Evolutionary conservation across 331 rosid species (phyloP), one percentile per base, ranked within the genome.

Genomic region (Ulmus americana): DNA sequence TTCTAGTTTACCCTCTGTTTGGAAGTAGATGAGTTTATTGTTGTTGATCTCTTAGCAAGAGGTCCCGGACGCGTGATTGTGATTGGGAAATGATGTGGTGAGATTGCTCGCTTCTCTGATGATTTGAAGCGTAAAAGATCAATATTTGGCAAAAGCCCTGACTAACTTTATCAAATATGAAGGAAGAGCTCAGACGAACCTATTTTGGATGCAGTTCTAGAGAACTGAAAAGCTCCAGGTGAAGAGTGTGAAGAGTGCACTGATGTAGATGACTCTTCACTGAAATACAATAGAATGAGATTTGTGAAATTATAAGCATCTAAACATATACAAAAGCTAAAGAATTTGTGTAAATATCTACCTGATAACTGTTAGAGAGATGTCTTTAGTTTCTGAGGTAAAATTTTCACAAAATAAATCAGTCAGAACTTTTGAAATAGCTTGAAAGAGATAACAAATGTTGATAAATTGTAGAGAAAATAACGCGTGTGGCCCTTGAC

Each of bases 331-430:
- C 51, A 3, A 8, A 1, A 6, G 39, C 14, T 6, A 49, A 57
- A 10, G 4, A 64, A 10, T 3, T 14, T 45, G 47, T 12, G 10
- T 55, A 11, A 35, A 55, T 8, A 49, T 57, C 1, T 69, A 75
- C 80, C 80, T 75, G 28, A 63, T 51, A 22, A 63, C 35, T 47
- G 65, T 41, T 63, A 63, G 75, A 57, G 75, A 64, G 61, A 58
- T 57, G 14, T 75, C 63, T 62, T 63, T 51, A 5, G 52, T 46
- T 67, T 55, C 69, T 9, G 62, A 15, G 16, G 44, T 15, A 48
- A 53, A 0, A 35, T 67, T 22, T 42, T 14, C 20, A 55, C 6
- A 45, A 9, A 74, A 40, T 41, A 45, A 13, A 35, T 44, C 39
- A 54, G 57, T 67, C 39, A 53, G 59, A 13, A 43, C 51, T 59